Evolutionary conservation across 2,329 filamentous ascomycete genomes (phyloP).

Genomic region (Diaporthe sp.): DNA sequence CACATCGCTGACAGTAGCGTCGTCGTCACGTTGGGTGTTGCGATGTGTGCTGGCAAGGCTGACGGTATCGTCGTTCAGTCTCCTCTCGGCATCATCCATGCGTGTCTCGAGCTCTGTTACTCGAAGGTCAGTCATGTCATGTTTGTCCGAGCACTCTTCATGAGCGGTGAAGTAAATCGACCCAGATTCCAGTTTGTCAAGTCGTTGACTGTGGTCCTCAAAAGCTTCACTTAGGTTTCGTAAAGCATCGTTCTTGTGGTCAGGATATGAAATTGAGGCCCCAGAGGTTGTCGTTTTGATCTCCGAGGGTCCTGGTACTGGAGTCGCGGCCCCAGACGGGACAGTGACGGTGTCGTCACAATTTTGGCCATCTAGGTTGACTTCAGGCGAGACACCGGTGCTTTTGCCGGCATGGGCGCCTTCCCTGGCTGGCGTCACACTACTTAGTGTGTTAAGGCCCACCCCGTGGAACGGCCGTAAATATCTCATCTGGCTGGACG

Average conservation of each 20-base stretch:
- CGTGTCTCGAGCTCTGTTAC: constrained; percentile 76
- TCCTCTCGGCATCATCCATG: constrained; percentile 68
- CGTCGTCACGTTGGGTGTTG: constrained; percentile 50
- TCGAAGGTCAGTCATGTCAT: constrained; percentile 74
- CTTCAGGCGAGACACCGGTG: constrained; percentile 25
- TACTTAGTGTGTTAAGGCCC: constrained; percentile 64
- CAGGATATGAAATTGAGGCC: constrained; percentile 25
- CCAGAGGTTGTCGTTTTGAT: background rate
- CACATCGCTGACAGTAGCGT: constrained; percentile 56
- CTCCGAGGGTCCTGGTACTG: background rate
- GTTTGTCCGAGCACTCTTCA: constrained; percentile 75
- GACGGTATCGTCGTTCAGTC: constrained; percentile 57
- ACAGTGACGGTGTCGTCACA: background rate
- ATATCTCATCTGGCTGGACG: constrained; percentile 61
- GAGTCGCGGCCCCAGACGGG: constrained; percentile 26
- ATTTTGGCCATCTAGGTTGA: constrained; percentile 35
- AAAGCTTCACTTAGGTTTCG: constrained; percentile 63
- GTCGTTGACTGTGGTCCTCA: constrained; percentile 69
- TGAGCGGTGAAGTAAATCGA: constrained; percentile 75
- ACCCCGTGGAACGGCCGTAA: constrained; percentile 66
- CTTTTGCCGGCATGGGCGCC: constrained; percentile 44
- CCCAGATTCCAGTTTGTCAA: constrained; percentile 76
- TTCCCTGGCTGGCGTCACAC: constrained; percentile 46
- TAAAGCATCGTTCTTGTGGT: constrained; percentile 46
- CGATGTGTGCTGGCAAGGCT: constrained; percentile 51